Evolutionary conservation across 768 basidiomycete genomes (phyloP).

Genomic region (Podaxis sp.): DNA sequence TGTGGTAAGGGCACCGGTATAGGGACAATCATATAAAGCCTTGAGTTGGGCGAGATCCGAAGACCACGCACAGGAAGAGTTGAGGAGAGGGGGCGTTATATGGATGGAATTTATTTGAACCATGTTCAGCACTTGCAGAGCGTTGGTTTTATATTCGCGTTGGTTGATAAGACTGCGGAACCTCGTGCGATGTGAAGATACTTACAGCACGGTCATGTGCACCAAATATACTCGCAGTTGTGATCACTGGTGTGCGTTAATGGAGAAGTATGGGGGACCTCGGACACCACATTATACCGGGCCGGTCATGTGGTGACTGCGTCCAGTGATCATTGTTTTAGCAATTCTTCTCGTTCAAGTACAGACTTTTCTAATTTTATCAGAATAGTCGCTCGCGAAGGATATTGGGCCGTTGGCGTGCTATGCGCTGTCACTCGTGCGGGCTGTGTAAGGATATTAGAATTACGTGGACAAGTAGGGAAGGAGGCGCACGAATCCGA

Average conservation of each 20-base stretch:
- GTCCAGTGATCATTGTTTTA: constrained; percentile 47
- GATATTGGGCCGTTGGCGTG: constrained; percentile 76
- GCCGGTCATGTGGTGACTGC: background rate
- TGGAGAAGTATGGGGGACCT: background rate
- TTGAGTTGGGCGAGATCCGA: constrained; percentile 61
- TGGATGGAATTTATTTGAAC: constrained; percentile 51
- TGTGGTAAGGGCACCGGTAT: constrained; percentile 78
- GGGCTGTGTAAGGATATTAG: constrained; percentile 50
- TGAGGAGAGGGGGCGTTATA: constrained; percentile 64
- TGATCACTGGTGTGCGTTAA: background rate
- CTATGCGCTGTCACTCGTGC: constrained; percentile 95
- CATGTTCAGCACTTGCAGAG: constrained; percentile 31
- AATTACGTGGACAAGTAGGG: background rate
- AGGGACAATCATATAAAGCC: constrained; percentile 58
- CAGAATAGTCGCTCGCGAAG: constrained; percentile 89
- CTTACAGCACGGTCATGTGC: constrained; percentile 1
- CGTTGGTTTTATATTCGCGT: background rate
- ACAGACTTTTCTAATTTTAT: constrained; percentile 95
- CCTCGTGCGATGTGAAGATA: background rate
- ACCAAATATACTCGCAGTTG: background rate
- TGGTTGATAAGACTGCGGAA: background rate
- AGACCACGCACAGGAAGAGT: constrained; percentile 81
- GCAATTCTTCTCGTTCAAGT: constrained; percentile 87
- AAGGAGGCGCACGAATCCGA: constrained; percentile 74
- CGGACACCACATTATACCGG: background rate